phyloP scores from a whole-genome alignment of 441 rosid genomes.

The Corymbia calophylla region DNA sequence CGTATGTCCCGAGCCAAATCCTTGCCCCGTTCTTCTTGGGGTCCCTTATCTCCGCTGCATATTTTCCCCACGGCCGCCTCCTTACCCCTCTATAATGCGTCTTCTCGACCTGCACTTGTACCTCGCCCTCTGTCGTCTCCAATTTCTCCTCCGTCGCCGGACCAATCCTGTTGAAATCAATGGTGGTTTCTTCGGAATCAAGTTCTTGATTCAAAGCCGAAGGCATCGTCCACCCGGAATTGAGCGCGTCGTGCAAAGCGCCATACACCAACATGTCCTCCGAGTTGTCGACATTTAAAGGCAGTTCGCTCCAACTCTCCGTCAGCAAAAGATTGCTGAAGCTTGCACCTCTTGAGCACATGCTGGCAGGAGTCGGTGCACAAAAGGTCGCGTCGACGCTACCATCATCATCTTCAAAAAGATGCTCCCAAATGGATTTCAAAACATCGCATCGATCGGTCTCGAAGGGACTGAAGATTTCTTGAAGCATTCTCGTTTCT shows the following conservation, averaged over 20 bases:
- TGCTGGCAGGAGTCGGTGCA: not conserved
- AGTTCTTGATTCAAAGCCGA: not conserved
- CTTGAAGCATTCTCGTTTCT: not conserved
- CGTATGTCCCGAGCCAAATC: not conserved
- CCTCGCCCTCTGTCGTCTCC: not conserved
- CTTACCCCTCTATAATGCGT: not conserved
- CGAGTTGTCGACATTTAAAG: not conserved
- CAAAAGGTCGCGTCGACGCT: not conserved
- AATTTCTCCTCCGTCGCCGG: not conserved
- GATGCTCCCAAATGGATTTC: not conserved
- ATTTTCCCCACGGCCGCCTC: not conserved
- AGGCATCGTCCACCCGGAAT: not conserved
- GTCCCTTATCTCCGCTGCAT: not conserved
- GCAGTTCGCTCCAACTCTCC: not conserved
- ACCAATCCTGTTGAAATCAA: not conserved
- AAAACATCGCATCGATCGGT: accelerated
- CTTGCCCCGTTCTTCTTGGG: not conserved
- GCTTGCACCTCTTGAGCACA: not conserved
- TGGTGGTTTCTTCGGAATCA: not conserved
- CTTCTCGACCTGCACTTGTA: not conserved
- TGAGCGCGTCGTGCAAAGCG: not conserved
- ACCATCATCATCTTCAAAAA: not conserved
- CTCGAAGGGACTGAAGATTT: not conserved
- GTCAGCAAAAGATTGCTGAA: not conserved
- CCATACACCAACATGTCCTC: not conserved